A percentile compares a stretch with the other conserved stretches of the same genome.
Conservation (phyloP, 2,329 filamentous ascomycete genomes). For the Dothistroma pini region DNA sequence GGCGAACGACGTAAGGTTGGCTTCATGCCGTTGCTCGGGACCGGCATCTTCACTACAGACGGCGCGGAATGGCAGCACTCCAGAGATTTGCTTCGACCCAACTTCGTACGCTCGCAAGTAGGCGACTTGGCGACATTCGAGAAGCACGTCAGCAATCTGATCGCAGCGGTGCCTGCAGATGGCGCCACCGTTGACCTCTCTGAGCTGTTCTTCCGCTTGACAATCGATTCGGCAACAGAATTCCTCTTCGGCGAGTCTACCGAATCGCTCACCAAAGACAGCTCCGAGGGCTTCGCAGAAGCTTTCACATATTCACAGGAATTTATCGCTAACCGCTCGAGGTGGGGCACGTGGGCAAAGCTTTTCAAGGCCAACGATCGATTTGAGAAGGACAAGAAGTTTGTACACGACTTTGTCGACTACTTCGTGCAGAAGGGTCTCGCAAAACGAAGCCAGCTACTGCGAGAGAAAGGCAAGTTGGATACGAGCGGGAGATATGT, state of each 20-base stretch:
- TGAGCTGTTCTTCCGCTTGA: constrained; percentile 61
- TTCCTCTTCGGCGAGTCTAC: constrained; percentile 60
- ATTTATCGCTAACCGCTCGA: constrained; percentile 24
- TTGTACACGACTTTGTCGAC: constrained; percentile 47
- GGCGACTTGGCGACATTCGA: constrained; percentile 58
- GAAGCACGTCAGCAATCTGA: constrained; percentile 54
- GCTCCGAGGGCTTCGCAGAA: constrained; percentile 31
- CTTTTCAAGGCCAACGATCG: constrained; percentile 32
- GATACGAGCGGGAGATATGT: constrained; percentile 41
- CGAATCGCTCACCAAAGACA: constrained; percentile 26
- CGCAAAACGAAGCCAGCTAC: constrained; percentile 28
- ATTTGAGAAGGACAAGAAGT: constrained; percentile 40
- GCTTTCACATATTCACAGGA: constrained; percentile 34
- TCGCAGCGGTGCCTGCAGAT: constrained; percentile 55
- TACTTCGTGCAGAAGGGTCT: constrained; percentile 48
- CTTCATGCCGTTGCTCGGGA: constrained; percentile 42
- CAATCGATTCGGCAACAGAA: constrained; percentile 64
- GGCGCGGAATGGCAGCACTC: constrained; percentile 38
- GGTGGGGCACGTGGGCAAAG: constrained; percentile 24
- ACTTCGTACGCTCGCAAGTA: constrained; percentile 52
- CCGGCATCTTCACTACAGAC: constrained; percentile 46
- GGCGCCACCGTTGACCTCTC: constrained; percentile 56
- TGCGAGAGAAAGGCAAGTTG: constrained; percentile 32
- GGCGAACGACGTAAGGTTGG: constrained; percentile 33
- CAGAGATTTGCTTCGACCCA: constrained; percentile 50